A percentile compares a stretch with the other conserved stretches of the same genome.
These are phyloP conservation scores for Talaromyces sp. DNA, from an alignment of 2,329 filamentous ascomycete genomes.

Conservation along the genomic window DNA sequence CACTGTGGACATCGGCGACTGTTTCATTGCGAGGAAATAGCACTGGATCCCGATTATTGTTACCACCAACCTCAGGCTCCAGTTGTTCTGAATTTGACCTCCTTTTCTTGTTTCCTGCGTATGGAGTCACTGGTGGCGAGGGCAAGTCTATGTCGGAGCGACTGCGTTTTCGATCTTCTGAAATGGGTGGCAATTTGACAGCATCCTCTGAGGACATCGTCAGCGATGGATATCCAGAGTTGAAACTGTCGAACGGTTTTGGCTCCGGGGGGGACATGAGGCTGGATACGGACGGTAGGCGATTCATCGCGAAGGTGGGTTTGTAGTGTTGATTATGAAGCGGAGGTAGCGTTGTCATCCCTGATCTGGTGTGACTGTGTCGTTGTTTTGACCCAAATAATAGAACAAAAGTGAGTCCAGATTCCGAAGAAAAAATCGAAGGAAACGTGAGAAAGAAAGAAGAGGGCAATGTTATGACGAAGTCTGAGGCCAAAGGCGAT, in stretches of 20 bases:
- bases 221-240: conserved; percentile 26
- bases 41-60: conserved; percentile 35
- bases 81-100: conserved; percentile 31
- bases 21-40: conserved; percentile 39
- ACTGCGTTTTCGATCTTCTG: conserved; percentile 37
- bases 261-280: conserved; percentile 44
- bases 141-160: conserved; percentile 42
- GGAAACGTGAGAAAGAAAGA: background rate
- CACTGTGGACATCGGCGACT: conserved; percentile 27
- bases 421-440: background rate
- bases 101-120: conserved; percentile 38
- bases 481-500: conserved; percentile 19
- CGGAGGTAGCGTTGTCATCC: conserved; percentile 14
- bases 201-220: conserved; percentile 26
- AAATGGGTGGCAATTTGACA: conserved; percentile 39
- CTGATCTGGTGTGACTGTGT: background rate
- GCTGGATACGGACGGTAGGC: conserved; percentile 39
- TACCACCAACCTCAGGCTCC: conserved; percentile 24
- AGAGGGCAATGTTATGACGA: conserved; percentile 20
- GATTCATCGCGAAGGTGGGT: conserved; percentile 33
- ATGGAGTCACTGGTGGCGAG: conserved; percentile 44
- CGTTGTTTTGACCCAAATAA: background rate
- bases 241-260: conserved; percentile 49
- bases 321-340: conserved; percentile 11
- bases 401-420: background rate